Percentiles rank a stretch among this genome's conserved stretches.
These are phyloP conservation scores for Cladophialophora chaetospira DNA, from an alignment of 2,329 filamentous ascomycete genomes.

Conservation along the genomic window DNA sequence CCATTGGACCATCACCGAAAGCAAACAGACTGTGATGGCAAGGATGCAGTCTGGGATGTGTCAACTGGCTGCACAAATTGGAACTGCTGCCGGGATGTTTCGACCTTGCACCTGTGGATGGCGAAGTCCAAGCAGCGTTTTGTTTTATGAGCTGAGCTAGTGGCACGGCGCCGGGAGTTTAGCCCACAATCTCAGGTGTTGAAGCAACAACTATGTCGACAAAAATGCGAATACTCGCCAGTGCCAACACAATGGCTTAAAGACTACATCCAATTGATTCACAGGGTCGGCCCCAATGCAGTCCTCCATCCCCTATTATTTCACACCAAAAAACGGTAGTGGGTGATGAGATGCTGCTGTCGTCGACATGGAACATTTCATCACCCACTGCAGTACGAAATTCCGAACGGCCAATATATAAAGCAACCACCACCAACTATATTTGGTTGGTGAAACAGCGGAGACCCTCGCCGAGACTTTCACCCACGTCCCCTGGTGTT, in stretches of 20 bases:
- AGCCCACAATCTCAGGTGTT: background rate
- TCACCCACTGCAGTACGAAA: background rate
- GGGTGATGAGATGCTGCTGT: background rate
- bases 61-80: no score
- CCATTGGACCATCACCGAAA: no score
- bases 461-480: no score
- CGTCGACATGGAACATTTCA: background rate
- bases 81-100: no score
- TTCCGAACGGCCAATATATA: background rate
- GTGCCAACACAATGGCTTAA: background rate
- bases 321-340: background rate
- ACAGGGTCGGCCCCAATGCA: no score
- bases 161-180: background rate
- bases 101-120: no score
- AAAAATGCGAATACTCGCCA: background rate
- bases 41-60: no score
- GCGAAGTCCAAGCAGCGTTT: no score
- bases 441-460: background rate
- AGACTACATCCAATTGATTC: background rate
- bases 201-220: background rate
- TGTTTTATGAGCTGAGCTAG: no score
- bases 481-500: no score
- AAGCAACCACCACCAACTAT: background rate
- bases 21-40: no score
- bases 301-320: no score